phyloP scores from a whole-genome alignment of 768 basidiomycete genomes.

The Amanita subjunquillea region DNA sequence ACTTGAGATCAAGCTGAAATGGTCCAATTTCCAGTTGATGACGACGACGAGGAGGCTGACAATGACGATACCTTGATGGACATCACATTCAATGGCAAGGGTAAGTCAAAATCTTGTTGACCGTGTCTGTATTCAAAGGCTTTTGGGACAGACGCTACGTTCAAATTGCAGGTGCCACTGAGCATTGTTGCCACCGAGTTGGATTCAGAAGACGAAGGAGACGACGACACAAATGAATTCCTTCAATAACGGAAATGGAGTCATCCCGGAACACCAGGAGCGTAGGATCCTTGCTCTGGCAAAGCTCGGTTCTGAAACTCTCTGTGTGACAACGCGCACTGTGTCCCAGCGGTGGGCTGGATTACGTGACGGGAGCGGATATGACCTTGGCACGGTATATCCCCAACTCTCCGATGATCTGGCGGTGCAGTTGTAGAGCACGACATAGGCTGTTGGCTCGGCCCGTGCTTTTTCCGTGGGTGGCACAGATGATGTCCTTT shows the following conservation, averaged over 20 bases:
- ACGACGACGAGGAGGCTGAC: not conserved
- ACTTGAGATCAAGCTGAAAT: not conserved
- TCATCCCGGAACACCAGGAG: not conserved
- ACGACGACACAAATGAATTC: not conserved
- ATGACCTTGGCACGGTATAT: not conserved
- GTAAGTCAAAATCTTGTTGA: not conserved
- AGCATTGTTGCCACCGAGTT: not conserved
- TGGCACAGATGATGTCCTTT: not conserved
- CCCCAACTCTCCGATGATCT: not conserved
- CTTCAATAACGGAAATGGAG: not conserved
- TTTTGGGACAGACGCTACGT: not conserved
- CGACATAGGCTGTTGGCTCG: not conserved
- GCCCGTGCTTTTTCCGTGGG: not conserved
- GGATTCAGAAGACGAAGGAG: not conserved
- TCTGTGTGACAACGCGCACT: conserved; percentile 6
- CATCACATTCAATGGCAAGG: not conserved
- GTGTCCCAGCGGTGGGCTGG: conserved; percentile 1
- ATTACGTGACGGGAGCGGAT: not conserved
- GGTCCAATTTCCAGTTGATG: not conserved
- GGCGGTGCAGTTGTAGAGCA: not conserved
- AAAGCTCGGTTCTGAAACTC: conserved; percentile 1
- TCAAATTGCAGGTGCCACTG: not conserved
- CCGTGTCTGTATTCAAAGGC: not conserved
- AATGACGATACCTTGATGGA: not conserved
- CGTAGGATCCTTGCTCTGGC: not conserved